phyloP scores from a whole-genome alignment of 257 asterid genomes.

The Primulina huaijiensis region DNA sequence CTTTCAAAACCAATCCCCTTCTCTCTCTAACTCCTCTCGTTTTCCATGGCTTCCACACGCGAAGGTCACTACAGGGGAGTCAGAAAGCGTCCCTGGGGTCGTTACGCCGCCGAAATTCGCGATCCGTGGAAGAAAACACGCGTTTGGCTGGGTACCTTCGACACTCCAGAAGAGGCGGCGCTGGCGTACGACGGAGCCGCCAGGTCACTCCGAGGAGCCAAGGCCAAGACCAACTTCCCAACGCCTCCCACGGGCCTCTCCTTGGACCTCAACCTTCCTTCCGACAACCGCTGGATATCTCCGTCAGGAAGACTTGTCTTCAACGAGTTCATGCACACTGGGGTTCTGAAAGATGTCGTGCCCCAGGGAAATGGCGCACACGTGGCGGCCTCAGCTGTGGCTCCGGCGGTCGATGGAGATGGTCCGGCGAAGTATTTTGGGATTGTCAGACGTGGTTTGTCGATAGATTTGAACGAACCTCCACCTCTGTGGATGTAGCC shows the following conservation, averaged over 20 bases:
- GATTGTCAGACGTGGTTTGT: conserved; percentile 73
- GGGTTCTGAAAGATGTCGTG: conserved; percentile 37
- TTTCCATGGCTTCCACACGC: conserved; percentile 67
- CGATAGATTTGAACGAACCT: conserved; percentile 91
- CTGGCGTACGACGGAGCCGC: conserved; percentile 98
- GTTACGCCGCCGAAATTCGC: conserved; percentile 97
- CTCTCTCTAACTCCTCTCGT: conserved; percentile 14
- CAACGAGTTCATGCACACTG: conserved; percentile 59
- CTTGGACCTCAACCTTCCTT: conserved; percentile 70
- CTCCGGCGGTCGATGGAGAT: conserved; percentile 36
- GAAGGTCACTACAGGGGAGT: conserved; percentile 96
- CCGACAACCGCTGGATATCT: conserved; percentile 55
- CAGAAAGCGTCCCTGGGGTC: conserved; percentile 97
- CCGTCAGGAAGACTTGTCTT: conserved; percentile 53
- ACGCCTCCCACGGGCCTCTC: conserved; percentile 35
- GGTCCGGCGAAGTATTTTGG: conserved; percentile 54
- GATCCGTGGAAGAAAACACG: conserved; percentile 98
- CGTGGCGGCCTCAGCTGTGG: conserved; percentile 27
- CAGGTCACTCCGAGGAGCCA: conserved; percentile 85
- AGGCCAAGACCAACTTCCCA: conserved; percentile 91
- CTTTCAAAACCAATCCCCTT: not conserved
- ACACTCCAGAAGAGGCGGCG: conserved; percentile 97
- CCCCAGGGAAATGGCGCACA: conserved; percentile 28
- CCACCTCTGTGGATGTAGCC: conserved; percentile 85
- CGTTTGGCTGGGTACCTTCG: conserved; percentile 95